Percentiles rank a stretch among this genome's conserved stretches.
These are phyloP conservation scores for Fraxinus pennsylvanica DNA, from an alignment of 257 asterid genomes.

Conservation along the genomic window DNA sequence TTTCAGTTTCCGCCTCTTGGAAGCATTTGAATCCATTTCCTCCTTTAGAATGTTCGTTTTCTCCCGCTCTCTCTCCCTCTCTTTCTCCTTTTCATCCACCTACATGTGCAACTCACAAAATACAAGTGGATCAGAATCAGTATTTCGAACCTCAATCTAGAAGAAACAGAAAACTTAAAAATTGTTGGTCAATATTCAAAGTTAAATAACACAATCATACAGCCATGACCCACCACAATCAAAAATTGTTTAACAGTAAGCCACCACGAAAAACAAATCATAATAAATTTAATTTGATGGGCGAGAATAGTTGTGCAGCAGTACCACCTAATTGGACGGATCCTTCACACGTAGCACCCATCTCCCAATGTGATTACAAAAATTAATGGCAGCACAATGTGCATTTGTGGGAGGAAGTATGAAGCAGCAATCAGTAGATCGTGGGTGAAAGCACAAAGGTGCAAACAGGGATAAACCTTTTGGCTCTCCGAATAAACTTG, in stretches of 20 bases:
- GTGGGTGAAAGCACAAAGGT: neutral
- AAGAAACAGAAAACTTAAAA: neutral
- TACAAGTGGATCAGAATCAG: conserved; percentile 10
- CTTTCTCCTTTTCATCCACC: conserved; percentile 54
- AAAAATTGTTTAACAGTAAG: too few relatives aligned
- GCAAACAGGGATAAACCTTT: conserved; percentile 3
- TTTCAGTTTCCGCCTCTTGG: conserved; percentile 90
- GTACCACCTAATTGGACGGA: neutral
- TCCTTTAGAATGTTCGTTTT: conserved; percentile 63
- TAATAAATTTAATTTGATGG: too few relatives aligned
- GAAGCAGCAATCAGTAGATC: neutral
- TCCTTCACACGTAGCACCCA: neutral
- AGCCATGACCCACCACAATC: neutral
- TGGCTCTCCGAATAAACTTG: conserved; percentile 9
- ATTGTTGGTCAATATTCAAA: neutral
- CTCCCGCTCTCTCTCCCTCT: conserved; percentile 78
- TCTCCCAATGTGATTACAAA: too few relatives aligned
- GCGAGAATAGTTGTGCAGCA: neutral
- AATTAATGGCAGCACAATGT: neutral
- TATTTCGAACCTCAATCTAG: neutral
- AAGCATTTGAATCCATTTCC: conserved; percentile 71
- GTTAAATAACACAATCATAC: neutral
- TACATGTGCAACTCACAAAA: conserved; percentile 32
- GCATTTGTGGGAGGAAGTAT: neutral
- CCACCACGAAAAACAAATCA: neutral